Base-by-base conservation (phyloP, 169 alveolate species). In the Ichthyophthirius multifiliis region DNA sequence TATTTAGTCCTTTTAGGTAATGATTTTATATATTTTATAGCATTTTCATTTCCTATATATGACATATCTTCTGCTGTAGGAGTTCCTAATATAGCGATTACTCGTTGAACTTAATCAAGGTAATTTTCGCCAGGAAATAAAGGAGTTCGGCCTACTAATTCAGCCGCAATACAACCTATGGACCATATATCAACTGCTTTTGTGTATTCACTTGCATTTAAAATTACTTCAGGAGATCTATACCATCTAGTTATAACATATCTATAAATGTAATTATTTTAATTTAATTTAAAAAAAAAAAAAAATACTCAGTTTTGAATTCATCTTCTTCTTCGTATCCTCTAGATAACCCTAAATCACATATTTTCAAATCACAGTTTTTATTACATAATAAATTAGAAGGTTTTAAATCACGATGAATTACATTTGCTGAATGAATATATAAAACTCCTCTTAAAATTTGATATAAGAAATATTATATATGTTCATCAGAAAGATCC, bases 161-260 rank as follows among this genome's bases (percentile, higher is more conserved):
- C 99, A 6, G 96, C 97, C 67, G 96, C 88, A 30, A 97, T 95
- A 87, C 99, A 97, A 23, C 99, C 99, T 23, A 96, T 95, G 3
- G 98, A 88, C 98, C 99, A 98, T 37, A 98, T 90, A 85, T 98
- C 99, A 46, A 97, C 94, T 7, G 98, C 95, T 71, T 92, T 90
- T 9, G 95, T 90, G 75, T 96, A 96, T 74, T 93, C 93, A 45
- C 87, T 88, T 3, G 97, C 96, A 65, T 93, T 92, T 10, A 96
- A 83, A 55, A 96, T 92, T 37, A 96, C 95, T 86, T 96, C 99
- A 2, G 99, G 99, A 0, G 99, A 97, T 43, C 99, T 83, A 76
- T 97, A 97, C 98, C 99, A 97, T 78, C 98, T 86, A 15, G 99
- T 96, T 16, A 96, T 95, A 0, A 95, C 98, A 83, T 94, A 95